Evolutionary conservation across 331 rosid species (phyloP).

Genomic region (Rosa hybrid): DNA sequence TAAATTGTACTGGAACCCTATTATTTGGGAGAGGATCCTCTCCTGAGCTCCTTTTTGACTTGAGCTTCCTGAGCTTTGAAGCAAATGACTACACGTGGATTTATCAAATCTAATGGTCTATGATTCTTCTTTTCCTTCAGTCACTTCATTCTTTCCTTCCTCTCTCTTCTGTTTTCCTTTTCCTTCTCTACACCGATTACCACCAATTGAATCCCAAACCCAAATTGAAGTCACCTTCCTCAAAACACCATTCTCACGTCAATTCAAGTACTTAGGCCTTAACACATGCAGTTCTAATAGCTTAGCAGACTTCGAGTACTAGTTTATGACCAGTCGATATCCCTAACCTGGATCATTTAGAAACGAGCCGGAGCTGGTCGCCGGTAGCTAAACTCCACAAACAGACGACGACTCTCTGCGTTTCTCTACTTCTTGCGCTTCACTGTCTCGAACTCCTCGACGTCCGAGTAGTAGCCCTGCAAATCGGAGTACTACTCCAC

Average conservation of each 20-base stretch:
- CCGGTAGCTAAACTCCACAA: conserved; percentile 94
- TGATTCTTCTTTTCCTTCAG: too few species aligned
- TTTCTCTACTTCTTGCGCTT: conserved; percentile 55
- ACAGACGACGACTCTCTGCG: conserved; percentile 84
- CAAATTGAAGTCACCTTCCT: conserved; percentile 33
- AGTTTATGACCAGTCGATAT: conserved; percentile 89
- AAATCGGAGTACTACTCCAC: conserved; percentile 47
- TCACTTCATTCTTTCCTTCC: too few species aligned
- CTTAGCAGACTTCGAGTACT: conserved; percentile 87
- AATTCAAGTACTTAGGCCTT: conserved; percentile 78
- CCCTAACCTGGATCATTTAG: conserved; percentile 77
- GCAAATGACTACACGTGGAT: too few species aligned
- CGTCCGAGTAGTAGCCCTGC: conserved; percentile 42
- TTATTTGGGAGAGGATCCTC: too few species aligned
- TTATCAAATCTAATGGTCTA: too few species aligned
- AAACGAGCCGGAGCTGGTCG: conserved; percentile 80
- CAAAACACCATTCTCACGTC: conserved; percentile 60
- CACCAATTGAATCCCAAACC: too few species aligned
- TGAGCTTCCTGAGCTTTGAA: too few species aligned
- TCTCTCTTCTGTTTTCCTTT: too few species aligned
- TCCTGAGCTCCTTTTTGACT: too few species aligned
- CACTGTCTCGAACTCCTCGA: conserved; percentile 46
- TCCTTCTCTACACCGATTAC: too few species aligned
- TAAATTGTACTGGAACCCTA: too few species aligned
- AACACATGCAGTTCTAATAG: conserved; percentile 72